Base-by-base conservation (phyloP, 2,329 filamentous ascomycete genomes). In the Phoma sp. region DNA sequence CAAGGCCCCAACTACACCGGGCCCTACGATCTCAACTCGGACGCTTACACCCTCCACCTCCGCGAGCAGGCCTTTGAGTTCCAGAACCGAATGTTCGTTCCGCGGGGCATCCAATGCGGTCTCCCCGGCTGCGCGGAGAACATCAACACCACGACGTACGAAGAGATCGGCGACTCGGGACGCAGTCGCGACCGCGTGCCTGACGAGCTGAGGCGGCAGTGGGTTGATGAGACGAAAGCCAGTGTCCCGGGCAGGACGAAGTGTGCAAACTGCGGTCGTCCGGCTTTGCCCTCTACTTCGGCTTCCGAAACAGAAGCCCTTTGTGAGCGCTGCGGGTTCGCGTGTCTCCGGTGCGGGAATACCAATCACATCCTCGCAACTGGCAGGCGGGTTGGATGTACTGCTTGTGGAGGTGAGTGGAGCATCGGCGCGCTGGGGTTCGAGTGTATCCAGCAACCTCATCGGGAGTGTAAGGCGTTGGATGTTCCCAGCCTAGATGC, bases 1-100 rank as follows among this genome's bases (percentile, higher is more conserved):
- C 79, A 81, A 64, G 79, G 79, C 1, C 69, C 69, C 0, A 66
- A 67, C 2, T 81, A 82, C 48, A 27, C 36, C 6, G 78, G 78
- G 0, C 77, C 78, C 2, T 77, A 67, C 33, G 65, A 73, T 48
- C 27, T 38, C 2, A 54, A 58, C 39, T 18, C 68, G 35, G 62
- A 74, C 52, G 65, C 67, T 5, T 38, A 47, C 22, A 47, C 52
- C 7, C 51, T 62, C 4, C 50, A 60, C 38, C 55, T 73, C 30
- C 61, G 68, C 40, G 49, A 64, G 14, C 60, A 72, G 49, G 71
- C 76, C 0, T 40, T 60, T 1, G 47, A 59, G 2, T 74, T 76
- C 32, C 78, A 80, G 46, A 42, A 53, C 3, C 61, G 49, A 2
- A 58, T 77, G 18, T 33, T 57, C 3, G 9, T 47, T 24, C 23